Conservation (phyloP, 106 monocot species). For the Dioscorea dumetorum region DNA sequence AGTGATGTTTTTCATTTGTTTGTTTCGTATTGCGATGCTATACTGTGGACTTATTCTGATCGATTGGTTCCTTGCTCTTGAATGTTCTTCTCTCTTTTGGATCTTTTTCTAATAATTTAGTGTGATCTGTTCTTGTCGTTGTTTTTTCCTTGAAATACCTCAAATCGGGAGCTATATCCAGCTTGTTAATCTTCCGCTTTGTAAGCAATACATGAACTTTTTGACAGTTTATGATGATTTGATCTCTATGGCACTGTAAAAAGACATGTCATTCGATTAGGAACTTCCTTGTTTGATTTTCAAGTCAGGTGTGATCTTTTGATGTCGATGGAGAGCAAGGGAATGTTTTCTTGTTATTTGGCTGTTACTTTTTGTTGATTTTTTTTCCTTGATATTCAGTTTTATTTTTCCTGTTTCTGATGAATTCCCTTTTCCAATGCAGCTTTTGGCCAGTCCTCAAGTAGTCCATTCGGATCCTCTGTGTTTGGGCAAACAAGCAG, state of each 20-base stretch:
- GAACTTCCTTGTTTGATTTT: background rate
- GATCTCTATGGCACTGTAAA: no score
- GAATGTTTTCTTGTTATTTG: background rate
- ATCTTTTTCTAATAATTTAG: no score
- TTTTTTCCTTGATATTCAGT: background rate
- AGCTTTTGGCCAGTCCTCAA: conserved; percentile 85
- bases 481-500: conserved; percentile 65
- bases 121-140: no score
- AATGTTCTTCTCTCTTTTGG: no score
- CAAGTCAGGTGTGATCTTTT: background rate
- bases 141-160: no score
- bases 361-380: background rate
- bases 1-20: background rate
- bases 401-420: background rate
- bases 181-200: no score
- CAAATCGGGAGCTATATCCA: no score
- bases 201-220: background rate
- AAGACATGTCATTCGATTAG: background rate
- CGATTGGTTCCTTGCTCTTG: no score
- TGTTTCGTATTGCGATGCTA: background rate
- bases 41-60: background rate
- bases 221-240: background rate
- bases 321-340: background rate
- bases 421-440: background rate
- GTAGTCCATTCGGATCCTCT: conserved; percentile 62